Base-by-base conservation (phyloP, 257 asterid genomes). In the Solanum chiquidenum region DNA sequence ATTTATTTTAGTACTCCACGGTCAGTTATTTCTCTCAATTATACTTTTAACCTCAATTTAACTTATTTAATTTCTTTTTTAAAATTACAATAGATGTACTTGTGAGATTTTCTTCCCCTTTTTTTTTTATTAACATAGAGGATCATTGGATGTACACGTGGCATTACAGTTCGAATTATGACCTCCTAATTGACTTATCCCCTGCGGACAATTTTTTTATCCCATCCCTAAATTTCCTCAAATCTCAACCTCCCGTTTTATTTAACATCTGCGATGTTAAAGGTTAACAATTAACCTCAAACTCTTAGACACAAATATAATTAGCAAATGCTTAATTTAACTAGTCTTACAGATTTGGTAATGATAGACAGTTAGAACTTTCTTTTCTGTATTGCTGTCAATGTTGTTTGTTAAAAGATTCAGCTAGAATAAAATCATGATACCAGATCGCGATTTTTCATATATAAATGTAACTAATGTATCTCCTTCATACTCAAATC, bases 391-490 rank as follows among this genome's bases (percentile, higher is more conserved):
- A 64, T 66, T 87, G 49, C 68, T 29, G 66, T 38, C 80, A 25
- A 86, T 90, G 69, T 89, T 82, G 66, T 84, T 90, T 64, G 91
- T 88, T 90, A 90, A 90, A 89, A 90, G 76, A 90, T 90, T 87
- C 90, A 92, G 92, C 88, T 87, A 91, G 92, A 90, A 89, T 88
- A 92, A 92, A 91, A 89, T 89, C 40, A 91, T 90, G 25, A 85
- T 49, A 5, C 7, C 23, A 49, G 60, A 14, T 49, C 60, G 14
- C 21, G 3, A 49, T 13, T 49, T 49, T 49, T 49, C 60, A 49
- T 49, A 5, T 49, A 49, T 49, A 49, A 14, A 14, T 14, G 21
- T 49, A 49, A 49, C 21, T 49, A 49, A 14, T 5, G 60, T 14
- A 14, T 49, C 21, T 49, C 21, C 60, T 49, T 49, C 21, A 21